These are phyloP conservation scores for Talaromyces islandicus DNA, from an alignment of 2,329 filamentous ascomycete species.

Conservation along the genomic window DNA sequence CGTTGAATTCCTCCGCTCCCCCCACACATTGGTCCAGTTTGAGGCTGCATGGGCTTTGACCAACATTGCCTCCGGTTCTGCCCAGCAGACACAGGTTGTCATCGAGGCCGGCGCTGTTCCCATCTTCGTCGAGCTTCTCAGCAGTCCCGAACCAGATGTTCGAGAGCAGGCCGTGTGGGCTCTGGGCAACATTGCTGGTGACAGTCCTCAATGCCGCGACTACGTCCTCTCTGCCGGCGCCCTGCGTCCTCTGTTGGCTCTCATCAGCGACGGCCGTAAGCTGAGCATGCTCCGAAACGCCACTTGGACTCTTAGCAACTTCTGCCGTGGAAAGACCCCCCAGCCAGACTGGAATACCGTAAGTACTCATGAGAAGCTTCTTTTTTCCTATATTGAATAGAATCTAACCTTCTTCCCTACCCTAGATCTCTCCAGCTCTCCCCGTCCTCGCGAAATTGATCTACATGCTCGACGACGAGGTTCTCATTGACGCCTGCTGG, in stretches of 20 bases:
- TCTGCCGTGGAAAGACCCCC: conserved; percentile 98
- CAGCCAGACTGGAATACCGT: conserved; percentile 97
- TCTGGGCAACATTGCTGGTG: conserved; percentile 95
- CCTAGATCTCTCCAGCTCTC: conserved; percentile 84
- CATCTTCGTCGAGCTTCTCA: conserved; percentile 94
- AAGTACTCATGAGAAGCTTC: conserved; percentile 37
- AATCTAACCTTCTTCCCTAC: neutral
- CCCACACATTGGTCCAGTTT: conserved; percentile 96
- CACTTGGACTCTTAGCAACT: conserved; percentile 99
- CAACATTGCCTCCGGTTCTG: conserved; percentile 97
- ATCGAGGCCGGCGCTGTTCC: conserved; percentile 97
- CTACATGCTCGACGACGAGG: conserved; percentile 96
- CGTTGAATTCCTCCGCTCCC: conserved; percentile 95
- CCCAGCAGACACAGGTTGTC: conserved; percentile 95
- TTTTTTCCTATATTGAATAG: neutral
- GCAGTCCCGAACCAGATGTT: conserved; percentile 94
- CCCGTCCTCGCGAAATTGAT: conserved; percentile 95
- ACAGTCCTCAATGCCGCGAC: conserved; percentile 95
- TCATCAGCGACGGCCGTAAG: conserved; percentile 96
- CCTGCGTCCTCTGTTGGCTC: conserved; percentile 77
- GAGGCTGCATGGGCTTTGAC: conserved; percentile 98
- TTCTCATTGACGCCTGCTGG: conserved; percentile 98
- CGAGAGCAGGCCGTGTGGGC: conserved; percentile 98
- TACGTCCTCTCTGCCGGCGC: conserved; percentile 90
- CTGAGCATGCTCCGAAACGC: conserved; percentile 98